Evolutionary conservation across 2,329 filamentous ascomycete species (phyloP).

Genomic region (Dactylellina parvicollis): DNA sequence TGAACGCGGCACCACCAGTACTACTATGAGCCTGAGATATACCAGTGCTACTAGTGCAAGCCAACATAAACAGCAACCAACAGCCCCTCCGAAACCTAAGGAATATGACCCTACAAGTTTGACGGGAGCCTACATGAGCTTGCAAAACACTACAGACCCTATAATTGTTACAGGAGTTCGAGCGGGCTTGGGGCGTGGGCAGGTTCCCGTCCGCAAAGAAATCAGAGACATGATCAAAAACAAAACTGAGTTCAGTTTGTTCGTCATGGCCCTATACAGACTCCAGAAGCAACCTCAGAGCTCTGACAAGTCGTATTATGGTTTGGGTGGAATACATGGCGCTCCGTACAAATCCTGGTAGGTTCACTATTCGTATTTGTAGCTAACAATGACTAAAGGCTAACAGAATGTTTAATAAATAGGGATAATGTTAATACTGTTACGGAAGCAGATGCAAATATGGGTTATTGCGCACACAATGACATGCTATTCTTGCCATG

Average conservation of each 20-base stretch:
- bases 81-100: neutral
- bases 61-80: neutral
- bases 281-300: constrained; percentile 75
- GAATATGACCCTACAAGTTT: neutral
- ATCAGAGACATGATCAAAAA: constrained; percentile 33
- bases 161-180: constrained; percentile 22
- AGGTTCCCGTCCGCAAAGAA: constrained; percentile 23
- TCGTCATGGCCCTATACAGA: constrained; percentile 77
- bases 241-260: constrained; percentile 68
- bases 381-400: neutral
- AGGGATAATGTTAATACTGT: constrained; percentile 21
- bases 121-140: neutral
- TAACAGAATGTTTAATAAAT: neutral
- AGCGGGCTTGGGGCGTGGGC: constrained; percentile 5
- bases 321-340: constrained; percentile 85
- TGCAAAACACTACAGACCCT: neutral
- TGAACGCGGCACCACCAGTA: too few relatives aligned
- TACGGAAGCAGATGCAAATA: neutral
- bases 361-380: neutral
- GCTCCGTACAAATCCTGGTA: constrained; percentile 34
- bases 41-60: too few relatives aligned
- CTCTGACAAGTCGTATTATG: constrained; percentile 77
- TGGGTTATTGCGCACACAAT: constrained; percentile 24
- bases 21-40: too few relatives aligned
- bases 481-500: constrained; percentile 72